phyloP scores from a whole-genome alignment of 768 basidiomycete species.

The Mrakia blollopis region DNA sequence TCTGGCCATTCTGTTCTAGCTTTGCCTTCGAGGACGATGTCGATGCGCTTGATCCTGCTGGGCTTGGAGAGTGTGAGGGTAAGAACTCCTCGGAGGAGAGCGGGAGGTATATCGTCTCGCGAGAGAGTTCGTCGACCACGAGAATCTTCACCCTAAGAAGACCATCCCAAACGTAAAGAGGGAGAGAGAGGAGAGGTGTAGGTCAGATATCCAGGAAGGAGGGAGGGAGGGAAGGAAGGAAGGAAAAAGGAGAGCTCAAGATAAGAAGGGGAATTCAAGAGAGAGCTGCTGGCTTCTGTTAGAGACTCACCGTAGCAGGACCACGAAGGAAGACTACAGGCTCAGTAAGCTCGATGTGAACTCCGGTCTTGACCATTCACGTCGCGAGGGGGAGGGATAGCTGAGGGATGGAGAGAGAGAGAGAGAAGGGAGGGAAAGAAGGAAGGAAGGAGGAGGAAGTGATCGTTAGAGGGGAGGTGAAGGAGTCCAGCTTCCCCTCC shows the following conservation, averaged over 20 bases:
- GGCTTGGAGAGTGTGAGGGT: constrained; percentile 66
- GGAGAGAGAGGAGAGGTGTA: background rate
- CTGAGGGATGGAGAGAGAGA: background rate
- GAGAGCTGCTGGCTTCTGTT: background rate
- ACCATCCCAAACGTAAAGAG: background rate
- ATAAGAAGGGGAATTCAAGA: background rate
- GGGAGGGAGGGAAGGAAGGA: background rate
- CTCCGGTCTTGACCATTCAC: constrained; percentile 28
- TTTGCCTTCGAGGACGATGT: constrained; percentile 69
- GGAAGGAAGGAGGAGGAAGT: background rate
- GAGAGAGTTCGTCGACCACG: constrained; percentile 42
- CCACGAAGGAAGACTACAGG: constrained; percentile 65
- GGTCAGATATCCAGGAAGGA: no score
- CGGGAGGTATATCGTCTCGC: constrained; percentile 50
- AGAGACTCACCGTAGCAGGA: constrained; percentile 35
- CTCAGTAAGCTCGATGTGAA: constrained; percentile 58
- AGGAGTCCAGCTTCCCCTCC: no score
- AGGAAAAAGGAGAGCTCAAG: background rate
- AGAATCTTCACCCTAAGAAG: constrained; percentile 39
- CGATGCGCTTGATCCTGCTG: constrained; percentile 78
- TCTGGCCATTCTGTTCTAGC: constrained; percentile 75
- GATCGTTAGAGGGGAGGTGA: background rate
- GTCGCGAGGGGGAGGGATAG: no score
- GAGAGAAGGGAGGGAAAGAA: background rate
- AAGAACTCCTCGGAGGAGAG: constrained; percentile 62